Conservation (phyloP, 129 eudicot genomes). For the Tagetes erecta region DNA sequence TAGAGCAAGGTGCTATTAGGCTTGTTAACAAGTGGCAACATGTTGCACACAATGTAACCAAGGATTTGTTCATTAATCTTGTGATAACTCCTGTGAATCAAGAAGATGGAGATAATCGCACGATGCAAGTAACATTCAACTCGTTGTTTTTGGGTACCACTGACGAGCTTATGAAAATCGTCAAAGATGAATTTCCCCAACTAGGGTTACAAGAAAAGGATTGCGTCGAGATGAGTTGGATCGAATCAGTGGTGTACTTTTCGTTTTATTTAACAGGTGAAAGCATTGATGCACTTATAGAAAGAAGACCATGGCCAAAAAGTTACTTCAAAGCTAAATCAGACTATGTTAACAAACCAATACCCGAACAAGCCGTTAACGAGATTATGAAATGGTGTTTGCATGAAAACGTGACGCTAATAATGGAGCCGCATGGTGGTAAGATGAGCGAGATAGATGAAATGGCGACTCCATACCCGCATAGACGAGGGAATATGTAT, state of each 20-base stretch:
- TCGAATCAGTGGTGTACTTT: conserved; percentile 1
- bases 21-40: conserved; percentile 3
- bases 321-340: not conserved
- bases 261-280: not conserved
- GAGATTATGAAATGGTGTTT: conserved; percentile 12
- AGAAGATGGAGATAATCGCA: not conserved
- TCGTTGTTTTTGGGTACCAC: conserved; percentile 4
- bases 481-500: conserved; percentile 1
- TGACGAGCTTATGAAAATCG: not conserved
- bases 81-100: not conserved
- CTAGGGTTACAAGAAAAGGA: not conserved
- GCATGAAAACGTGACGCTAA: not conserved
- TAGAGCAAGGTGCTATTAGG: not conserved
- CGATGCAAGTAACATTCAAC: not conserved
- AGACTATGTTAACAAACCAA: conserved; percentile 2
- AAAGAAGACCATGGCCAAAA: conserved; percentile 3
- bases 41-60: not conserved
- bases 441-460: conserved; percentile 2
- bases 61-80: conserved; percentile 4
- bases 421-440: not conserved
- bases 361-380: not conserved
- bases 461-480: not conserved
- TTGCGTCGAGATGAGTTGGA: conserved; percentile 17
- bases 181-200: not conserved
- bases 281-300: conserved; percentile 4